Evolutionary conservation across 768 basidiomycete species (phyloP).

Genomic region (Filobasidium wieringae): DNA sequence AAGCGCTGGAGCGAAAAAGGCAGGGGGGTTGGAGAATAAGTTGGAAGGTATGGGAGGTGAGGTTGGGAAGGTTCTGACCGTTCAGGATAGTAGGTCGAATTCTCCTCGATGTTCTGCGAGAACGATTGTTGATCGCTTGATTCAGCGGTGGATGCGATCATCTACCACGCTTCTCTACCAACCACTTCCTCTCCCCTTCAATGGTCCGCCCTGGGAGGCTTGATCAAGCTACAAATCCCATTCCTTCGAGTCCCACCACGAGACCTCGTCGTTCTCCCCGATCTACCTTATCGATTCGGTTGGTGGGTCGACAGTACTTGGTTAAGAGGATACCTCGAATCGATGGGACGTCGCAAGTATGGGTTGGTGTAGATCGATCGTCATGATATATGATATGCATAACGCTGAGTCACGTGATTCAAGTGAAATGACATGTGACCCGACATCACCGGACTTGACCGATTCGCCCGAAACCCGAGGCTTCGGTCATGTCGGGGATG

Average conservation of each 20-base stretch:
- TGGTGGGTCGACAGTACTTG: constrained; percentile 14
- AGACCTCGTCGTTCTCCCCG: constrained; percentile 13
- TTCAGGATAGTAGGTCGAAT: constrained; percentile 10
- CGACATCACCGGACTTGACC: too few relatives aligned
- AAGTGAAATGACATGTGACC: too few relatives aligned
- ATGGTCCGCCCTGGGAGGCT: not conserved
- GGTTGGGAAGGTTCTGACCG: constrained; percentile 3
- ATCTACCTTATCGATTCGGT: constrained; percentile 10
- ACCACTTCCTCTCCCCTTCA: not conserved
- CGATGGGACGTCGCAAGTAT: constrained; percentile 16
- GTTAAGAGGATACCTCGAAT: constrained; percentile 1
- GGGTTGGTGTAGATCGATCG: constrained; percentile 9
- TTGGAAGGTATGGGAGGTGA: not conserved
- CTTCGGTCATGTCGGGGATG: too few relatives aligned
- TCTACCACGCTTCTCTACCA: constrained; percentile 13
- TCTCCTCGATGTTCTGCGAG: not conserved
- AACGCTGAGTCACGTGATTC: too few relatives aligned
- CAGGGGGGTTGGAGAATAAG: constrained; percentile 2
- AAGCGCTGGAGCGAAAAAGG: constrained; percentile 16
- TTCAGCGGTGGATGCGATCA: constrained; percentile 12
- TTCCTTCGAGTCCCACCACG: constrained; percentile 8
- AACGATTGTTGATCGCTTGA: not conserved
- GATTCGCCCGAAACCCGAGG: too few relatives aligned
- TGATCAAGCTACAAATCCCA: constrained; percentile 6
- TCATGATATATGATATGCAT: not conserved